Evolutionary conservation across 2,329 filamentous ascomycete species (phyloP).

Genomic region (Karstenula rhodostoma): DNA sequence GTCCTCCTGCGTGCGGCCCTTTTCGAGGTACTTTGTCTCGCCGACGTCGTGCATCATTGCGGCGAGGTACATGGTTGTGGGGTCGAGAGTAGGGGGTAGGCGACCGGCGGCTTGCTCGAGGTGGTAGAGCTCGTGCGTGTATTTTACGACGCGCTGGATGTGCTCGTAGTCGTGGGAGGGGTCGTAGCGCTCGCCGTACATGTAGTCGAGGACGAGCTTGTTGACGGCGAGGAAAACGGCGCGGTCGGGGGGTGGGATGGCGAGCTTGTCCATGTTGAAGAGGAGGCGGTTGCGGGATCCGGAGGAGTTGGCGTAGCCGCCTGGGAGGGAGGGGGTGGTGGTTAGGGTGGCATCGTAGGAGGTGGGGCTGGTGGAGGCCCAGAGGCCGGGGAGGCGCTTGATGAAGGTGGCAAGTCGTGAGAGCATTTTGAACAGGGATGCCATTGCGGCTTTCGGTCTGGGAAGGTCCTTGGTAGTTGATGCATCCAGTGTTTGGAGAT

Average conservation of each 20-base stretch:
- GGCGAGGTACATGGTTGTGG: constrained; percentile 68
- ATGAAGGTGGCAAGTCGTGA: background rate
- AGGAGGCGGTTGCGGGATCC: background rate
- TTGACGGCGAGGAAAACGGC: constrained; percentile 42
- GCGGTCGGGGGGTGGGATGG: constrained; percentile 18
- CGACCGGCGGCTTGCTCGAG: constrained; percentile 47
- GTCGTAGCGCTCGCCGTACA: constrained; percentile 80
- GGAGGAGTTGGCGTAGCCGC: constrained; percentile 3
- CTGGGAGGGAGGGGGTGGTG: background rate
- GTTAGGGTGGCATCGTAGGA: background rate
- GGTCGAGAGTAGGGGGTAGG: constrained; percentile 53
- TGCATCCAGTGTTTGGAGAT: no score
- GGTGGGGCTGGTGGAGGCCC: background rate
- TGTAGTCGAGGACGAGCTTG: constrained; percentile 24
- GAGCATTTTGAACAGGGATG: background rate
- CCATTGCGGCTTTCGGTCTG: background rate
- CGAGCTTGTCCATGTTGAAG: constrained; percentile 25
- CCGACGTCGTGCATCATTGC: constrained; percentile 77
- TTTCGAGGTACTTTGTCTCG: constrained; percentile 74
- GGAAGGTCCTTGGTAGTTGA: background rate
- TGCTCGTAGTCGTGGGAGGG: constrained; percentile 86
- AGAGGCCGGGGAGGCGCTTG: background rate
- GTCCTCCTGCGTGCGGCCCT: constrained; percentile 59
- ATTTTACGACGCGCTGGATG: constrained; percentile 75
- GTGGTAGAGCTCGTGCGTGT: constrained; percentile 70